These are phyloP conservation scores for Penicillium sp. DNA, from an alignment of 2,329 filamentous ascomycete genomes.

Conservation along the genomic window DNA sequence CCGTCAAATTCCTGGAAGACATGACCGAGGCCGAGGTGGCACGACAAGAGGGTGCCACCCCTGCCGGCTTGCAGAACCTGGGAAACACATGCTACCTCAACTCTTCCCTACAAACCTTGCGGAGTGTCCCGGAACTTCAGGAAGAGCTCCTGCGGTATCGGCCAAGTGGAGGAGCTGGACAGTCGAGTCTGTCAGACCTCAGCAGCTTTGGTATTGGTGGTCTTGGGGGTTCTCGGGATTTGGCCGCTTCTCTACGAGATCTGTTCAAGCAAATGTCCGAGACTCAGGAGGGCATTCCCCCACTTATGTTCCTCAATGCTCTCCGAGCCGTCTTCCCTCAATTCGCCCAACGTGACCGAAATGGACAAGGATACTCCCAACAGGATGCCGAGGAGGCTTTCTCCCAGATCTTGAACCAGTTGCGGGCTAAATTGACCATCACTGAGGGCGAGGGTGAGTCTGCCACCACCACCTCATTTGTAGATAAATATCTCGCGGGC, in stretches of 20 bases:
- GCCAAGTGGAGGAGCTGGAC: constrained; percentile 34
- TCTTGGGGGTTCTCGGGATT: constrained; percentile 63
- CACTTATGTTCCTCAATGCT: constrained; percentile 76
- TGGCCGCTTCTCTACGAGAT: constrained; percentile 74
- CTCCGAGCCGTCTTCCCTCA: constrained; percentile 81
- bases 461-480: constrained; percentile 64
- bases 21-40: constrained; percentile 95
- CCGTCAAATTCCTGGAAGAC: constrained; percentile 88
- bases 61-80: constrained; percentile 84
- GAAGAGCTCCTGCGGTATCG: constrained; percentile 69
- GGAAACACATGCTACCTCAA: constrained; percentile 99
- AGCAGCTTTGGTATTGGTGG: constrained; percentile 59
- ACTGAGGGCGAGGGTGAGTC: constrained; percentile 50
- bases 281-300: constrained; percentile 83
- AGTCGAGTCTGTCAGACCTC: constrained; percentile 45
- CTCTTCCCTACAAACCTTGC: constrained; percentile 89
- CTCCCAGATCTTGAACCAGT: constrained; percentile 86
- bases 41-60: constrained; percentile 76
- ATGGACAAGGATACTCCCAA: constrained; percentile 84
- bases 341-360: constrained; percentile 85
- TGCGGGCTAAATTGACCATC: constrained; percentile 74
- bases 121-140: constrained; percentile 87
- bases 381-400: constrained; percentile 98
- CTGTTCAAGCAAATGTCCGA: constrained; percentile 87
- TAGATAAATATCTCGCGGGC: constrained; percentile 88